phyloP scores from a whole-genome alignment of 495 filamentous ascomycete genomes.

The Tuber borchii region DNA sequence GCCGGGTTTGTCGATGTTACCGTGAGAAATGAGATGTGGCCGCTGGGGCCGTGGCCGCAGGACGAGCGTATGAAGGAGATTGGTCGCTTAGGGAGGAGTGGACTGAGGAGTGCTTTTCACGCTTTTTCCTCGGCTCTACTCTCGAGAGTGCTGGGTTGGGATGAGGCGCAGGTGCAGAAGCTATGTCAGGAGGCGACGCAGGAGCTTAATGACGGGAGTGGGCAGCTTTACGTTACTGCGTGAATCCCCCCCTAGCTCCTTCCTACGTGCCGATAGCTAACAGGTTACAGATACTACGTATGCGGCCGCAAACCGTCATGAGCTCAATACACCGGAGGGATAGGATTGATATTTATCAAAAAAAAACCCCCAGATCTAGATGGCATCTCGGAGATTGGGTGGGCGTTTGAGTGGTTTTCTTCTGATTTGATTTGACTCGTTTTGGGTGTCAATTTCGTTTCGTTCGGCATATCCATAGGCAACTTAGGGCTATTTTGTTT shows the following conservation, averaged over 20 bases:
- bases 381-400: neutral
- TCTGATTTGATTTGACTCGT: neutral
- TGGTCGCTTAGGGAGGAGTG: conserved; percentile 16
- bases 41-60: conserved; percentile 28
- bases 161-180: conserved; percentile 11
- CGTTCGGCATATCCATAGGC: neutral
- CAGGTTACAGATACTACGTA: conserved; percentile 12
- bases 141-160: conserved; percentile 19
- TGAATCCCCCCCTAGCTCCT: conserved; percentile 5
- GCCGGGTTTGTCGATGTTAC: conserved; percentile 28
- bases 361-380: neutral
- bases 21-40: conserved; percentile 16
- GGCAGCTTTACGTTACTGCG: conserved; percentile 46
- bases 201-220: conserved; percentile 48
- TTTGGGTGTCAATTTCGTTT: neutral
- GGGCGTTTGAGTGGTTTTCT: neutral
- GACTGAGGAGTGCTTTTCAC: conserved; percentile 18
- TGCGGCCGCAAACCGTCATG: conserved; percentile 19
- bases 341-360: neutral
- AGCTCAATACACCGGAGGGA: neutral
- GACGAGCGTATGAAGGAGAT: conserved; percentile 24
- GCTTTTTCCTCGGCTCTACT: conserved; percentile 24
- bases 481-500: neutral
- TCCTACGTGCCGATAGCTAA: neutral
- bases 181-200: conserved; percentile 47